Conservation (phyloP, 2,329 filamentous ascomycete species). For the Lachnellula suecica region DNA sequence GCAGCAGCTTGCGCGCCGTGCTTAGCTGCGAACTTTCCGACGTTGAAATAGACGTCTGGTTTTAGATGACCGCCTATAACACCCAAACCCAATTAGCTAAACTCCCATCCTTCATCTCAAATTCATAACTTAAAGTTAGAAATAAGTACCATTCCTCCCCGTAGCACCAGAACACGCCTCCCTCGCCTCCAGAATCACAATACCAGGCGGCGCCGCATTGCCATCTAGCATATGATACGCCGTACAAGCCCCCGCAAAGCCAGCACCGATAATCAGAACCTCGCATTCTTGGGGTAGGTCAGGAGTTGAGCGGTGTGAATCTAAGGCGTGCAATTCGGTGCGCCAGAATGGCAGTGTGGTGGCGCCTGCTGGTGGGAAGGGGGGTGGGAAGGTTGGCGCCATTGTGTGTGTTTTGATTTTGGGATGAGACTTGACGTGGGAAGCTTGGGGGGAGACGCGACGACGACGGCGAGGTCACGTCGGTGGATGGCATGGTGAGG, state of each 20-base stretch:
- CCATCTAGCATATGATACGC: slow-evolving; percentile 31
- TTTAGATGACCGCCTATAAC: slow-evolving; percentile 41
- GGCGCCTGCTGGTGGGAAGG: not conserved
- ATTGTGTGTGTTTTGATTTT: too few species aligned
- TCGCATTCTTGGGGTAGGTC: slow-evolving; percentile 19
- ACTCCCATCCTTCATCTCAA: not conserved
- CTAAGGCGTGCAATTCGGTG: slow-evolving; percentile 14
- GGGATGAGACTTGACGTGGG: too few species aligned
- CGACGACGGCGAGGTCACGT: too few species aligned
- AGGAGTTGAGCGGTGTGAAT: slow-evolving; percentile 16
- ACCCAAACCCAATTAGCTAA: not conserved
- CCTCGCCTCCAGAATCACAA: slow-evolving; percentile 40
- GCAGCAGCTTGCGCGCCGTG: slow-evolving; percentile 36
- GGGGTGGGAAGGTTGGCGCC: not conserved
- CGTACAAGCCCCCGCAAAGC: slow-evolving; percentile 15
- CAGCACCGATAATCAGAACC: slow-evolving; percentile 26
- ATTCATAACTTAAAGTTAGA: too few species aligned
- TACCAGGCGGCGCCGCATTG: slow-evolving; percentile 21
- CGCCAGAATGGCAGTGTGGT: slow-evolving; percentile 17
- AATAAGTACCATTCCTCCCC: slow-evolving; percentile 45
- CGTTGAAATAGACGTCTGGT: slow-evolving; percentile 40
- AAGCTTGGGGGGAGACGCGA: too few species aligned
- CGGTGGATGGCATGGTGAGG: too few species aligned
- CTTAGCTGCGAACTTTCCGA: slow-evolving; percentile 31
- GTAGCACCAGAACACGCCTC: slow-evolving; percentile 43